Base-by-base conservation (phyloP, 2,329 filamentous ascomycete genomes). In the Xylariaceae sp. region DNA sequence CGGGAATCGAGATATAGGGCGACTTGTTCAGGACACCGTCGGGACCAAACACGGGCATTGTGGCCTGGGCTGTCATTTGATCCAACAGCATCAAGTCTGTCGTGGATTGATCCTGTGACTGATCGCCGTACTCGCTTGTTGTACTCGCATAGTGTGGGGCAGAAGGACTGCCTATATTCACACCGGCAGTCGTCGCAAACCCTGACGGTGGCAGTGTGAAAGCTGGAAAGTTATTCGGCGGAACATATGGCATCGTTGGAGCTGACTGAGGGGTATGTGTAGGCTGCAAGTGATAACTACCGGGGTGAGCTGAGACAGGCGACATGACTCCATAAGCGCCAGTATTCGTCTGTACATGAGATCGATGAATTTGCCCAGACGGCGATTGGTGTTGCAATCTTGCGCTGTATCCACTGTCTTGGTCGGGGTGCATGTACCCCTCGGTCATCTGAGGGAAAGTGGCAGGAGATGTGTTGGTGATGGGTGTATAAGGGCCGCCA, bases 1-100 rank as follows among this genome's bases (percentile, higher is more conserved):
- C 90, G 0, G 89, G 87, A 74, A 95, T 88, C 9, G 88, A 86
- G 4, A 80, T 79, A 66, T 93, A 93, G 0, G 93, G 91, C 2
- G 91, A 96, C 51, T 93, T 89, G 61, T 89, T 92, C 39, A 82
- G 63, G 54, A 90, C 86, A 16, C 83, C 87, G 62, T 96, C 90
- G 22, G 82, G 86, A 14, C 90, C 90, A 70, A 97, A 97, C 22
- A 97, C 87, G 1, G 93, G 90, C 61, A 95, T 89, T 5, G 88
- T 84, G 51, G 83, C 86, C 14, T 79, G 77, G 64, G 80, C 79
- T 41, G 79, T 71, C 78, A 86, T 84, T 55, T 84, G 80, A 59
- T 85, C 81, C 16, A 86, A 64, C 49, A 83, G 70, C 71, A 84
- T 78, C 75, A 85, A 76, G 55, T 86, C 82, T 34, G 73, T 72